These are phyloP conservation scores for Trichosporon faecale DNA, from an alignment of 1,284 basidiomycete species.

Conservation along the genomic window DNA sequence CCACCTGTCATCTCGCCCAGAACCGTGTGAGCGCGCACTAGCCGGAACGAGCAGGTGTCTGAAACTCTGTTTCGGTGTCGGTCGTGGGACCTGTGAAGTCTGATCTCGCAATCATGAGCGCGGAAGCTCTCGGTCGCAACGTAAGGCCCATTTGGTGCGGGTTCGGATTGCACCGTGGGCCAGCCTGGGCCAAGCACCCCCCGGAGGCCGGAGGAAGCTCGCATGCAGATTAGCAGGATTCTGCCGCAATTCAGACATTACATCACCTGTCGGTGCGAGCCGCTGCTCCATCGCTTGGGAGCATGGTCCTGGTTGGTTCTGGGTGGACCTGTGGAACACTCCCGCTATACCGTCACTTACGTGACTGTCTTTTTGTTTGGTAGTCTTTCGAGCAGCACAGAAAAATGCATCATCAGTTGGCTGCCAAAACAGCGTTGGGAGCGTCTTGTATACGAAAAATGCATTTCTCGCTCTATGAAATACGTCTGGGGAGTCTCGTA, in stretches of 20 bases:
- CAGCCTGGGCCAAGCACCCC: no score
- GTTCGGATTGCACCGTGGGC: background rate
- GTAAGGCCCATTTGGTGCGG: background rate
- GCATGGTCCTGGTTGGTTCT: no score
- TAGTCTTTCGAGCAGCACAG: no score
- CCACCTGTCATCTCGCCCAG: background rate
- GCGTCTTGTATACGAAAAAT: background rate
- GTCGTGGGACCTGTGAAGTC: background rate
- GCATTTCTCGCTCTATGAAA: background rate
- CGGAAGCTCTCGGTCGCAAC: background rate
- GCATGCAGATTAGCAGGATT: background rate
- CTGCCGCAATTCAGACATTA: background rate
- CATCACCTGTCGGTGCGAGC: background rate
- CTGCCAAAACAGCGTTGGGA: background rate
- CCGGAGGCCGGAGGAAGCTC: background rate
- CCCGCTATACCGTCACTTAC: slow-evolving; percentile 2
- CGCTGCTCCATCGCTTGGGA: no score
- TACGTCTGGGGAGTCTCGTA: background rate
- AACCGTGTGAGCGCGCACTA: background rate
- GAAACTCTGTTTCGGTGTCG: background rate
- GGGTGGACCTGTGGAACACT: background rate
- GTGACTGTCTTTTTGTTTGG: slow-evolving; percentile 5
- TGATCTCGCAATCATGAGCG: background rate
- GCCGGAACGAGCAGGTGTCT: background rate
- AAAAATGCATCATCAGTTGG: no score